Evolutionary conservation across 2,329 filamentous ascomycete species (phyloP), one percentile per base, ranked within the genome.

Genomic region (Lecanosticta acicola): DNA sequence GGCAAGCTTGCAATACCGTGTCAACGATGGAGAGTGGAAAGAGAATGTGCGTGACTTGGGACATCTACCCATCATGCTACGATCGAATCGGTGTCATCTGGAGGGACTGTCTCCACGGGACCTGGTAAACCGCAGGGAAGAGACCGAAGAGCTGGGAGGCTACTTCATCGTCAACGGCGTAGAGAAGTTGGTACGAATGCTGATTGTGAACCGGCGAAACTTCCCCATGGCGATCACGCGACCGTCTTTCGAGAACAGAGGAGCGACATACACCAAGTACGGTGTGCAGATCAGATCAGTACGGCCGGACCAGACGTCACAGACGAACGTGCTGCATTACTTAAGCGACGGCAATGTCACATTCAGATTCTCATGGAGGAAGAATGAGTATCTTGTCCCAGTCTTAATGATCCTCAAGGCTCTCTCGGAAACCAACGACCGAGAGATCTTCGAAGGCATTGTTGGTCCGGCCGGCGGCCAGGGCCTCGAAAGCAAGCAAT

Each of bases 101-200:
- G 84, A 94, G 66, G 84, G 85, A 51, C 83, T 90, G 59, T 84
- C 87, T 4, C 93, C 93, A 0, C 83, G 84, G 9, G 77, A 85
- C 60, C 77, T 98, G 13, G 88, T 97, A 21, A 77, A 85, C 53
- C 81, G 81, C 50, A 94, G 96, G 66, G 93, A 98, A 70, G 93
- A 98, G 68, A 86, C 90, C 0, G 93, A 98, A 68, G 93, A 98
- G 68, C 71, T 97, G 24, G 93, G 93, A 32, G 93, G 93, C 36
- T 98, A 97, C 68, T 98, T 97, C 64, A 82, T 98, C 60, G 86
- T 98, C 61, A 98, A 98, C 66, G 93, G 93, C 55, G 95, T 90
- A 62, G 93, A 98, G 68, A 97, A 96, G 72, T 80, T 97, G 47
- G 89, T 97, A 59, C 87, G 93, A 63, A 82, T 97, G 73, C 76